Evolutionary conservation across 768 basidiomycete genomes (phyloP).

Genomic region (Trametes meyenii): DNA sequence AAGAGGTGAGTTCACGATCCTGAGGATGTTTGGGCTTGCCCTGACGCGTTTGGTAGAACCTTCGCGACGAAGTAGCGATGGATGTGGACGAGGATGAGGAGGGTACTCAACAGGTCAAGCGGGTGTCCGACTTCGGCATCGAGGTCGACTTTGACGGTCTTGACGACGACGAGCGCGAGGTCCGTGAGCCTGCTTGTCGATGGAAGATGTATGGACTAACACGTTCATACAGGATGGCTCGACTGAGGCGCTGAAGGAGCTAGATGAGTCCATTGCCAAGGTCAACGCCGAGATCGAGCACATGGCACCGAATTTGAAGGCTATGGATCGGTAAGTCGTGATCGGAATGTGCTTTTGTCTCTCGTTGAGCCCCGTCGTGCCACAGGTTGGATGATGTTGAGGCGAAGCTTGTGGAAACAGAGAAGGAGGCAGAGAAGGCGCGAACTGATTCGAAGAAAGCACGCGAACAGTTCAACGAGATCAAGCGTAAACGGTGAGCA

Average conservation of each 20-base stretch:
- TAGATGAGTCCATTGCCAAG: conserved; percentile 74
- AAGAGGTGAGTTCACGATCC: conserved; percentile 63
- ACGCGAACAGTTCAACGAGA: conserved; percentile 88
- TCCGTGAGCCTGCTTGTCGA: conserved; percentile 32
- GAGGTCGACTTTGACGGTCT: conserved; percentile 83
- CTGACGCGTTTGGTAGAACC: conserved; percentile 49
- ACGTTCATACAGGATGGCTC: conserved; percentile 52
- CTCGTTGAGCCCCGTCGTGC: neutral
- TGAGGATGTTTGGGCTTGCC: neutral
- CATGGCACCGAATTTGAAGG: conserved; percentile 97
- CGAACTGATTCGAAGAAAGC: conserved; percentile 87
- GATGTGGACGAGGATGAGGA: conserved; percentile 90
- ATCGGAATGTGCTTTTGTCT: neutral
- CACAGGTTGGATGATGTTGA: conserved; percentile 84
- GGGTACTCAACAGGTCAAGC: conserved; percentile 70
- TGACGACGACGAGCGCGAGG: conserved; percentile 74
- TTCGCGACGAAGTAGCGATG: conserved; percentile 88
- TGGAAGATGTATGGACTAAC: neutral
- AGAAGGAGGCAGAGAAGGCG: conserved; percentile 90
- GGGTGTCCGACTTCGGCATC: conserved; percentile 82
- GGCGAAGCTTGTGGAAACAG: conserved; percentile 81
- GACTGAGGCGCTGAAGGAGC: conserved; percentile 63
- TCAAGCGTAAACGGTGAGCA: conserved; percentile 75
- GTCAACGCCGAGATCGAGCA: conserved; percentile 81
- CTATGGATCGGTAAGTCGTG: conserved; percentile 74